Evolutionary conservation across 768 basidiomycete species (phyloP), one percentile per base, ranked within the genome.

Genomic region (Mycena chlorophos): DNA sequence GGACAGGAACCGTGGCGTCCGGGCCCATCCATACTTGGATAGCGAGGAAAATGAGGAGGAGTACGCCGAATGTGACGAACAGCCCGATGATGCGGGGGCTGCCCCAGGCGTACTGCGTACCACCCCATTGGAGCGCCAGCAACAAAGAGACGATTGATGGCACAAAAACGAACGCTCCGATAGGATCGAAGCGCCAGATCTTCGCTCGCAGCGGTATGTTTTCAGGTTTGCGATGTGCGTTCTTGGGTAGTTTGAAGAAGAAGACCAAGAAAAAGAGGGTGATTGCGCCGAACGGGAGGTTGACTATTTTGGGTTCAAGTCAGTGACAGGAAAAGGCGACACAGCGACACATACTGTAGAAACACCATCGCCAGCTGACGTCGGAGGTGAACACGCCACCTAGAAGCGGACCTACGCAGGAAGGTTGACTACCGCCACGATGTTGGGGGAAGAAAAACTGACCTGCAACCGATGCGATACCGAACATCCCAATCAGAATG

Each of bases 81-180:
- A 47, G 46, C 19, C 12, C 46, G 19, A 47, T 47, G 12, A 47
- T 47, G 46, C 46, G 46, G 29, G 40, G 40, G 45, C 70, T 68
- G 49, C 58, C 62, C 79, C 79, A 80, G 1, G 73, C 63, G 57
- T 74, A 73, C 14, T 63, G 62, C 57, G 73, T 72, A 0, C 78
- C 78, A 20, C 77, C 78, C 73, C 75, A 76, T 51, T 76, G 72
- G 2, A 79, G 63, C 5, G 78, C 71, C 6, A 79, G 65, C 29
- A 62, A 54, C 4, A 57, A 51, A 42, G 54, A 56, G 14, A 52
- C 50, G 37, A 59, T 52, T 16, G 54, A 46, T 4, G 53, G 43
- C 20, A 62, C 34, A 20, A 62, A 40, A 16, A 55, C 25, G 19
- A 51, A 5, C 12, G 57, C 51, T 4, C 61, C 61, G 4, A 52